Percentiles rank a stretch among this genome's conserved stretches.
Conservation (phyloP, 2,329 filamentous ascomycete genomes). For the Pseudogymnoascus sp. region DNA sequence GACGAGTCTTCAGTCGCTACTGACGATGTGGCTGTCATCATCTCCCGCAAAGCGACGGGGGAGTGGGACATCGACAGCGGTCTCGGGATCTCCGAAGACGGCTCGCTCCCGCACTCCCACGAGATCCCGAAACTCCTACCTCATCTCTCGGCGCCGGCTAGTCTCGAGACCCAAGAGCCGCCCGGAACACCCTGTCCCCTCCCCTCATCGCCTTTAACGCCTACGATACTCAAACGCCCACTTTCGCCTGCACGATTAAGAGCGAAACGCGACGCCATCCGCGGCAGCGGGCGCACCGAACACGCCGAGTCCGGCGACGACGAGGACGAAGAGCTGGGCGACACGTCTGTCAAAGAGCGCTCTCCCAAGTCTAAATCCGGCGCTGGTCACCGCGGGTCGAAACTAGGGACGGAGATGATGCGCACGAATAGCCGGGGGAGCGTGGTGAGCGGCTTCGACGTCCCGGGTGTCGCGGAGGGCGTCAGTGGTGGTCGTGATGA, state of each 20-base stretch:
- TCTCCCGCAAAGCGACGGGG: conserved; percentile 63
- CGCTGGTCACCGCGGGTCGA: conserved; percentile 63
- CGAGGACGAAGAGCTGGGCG: conserved; percentile 83
- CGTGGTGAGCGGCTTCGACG: conserved; percentile 34
- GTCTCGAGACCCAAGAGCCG: conserved; percentile 38
- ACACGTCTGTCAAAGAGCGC: conserved; percentile 33
- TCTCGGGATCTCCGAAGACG: conserved; percentile 58
- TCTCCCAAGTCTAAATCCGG: conserved; percentile 44
- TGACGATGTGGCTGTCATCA: conserved; percentile 69
- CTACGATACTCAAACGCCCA: conserved; percentile 38
- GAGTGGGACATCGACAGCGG: conserved; percentile 69
- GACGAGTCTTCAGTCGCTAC: conserved; percentile 71
- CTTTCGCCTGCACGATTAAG: conserved; percentile 66
- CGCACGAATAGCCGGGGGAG: conserved; percentile 90
- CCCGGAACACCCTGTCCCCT: conserved; percentile 23
- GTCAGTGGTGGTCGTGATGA: conserved; percentile 22
- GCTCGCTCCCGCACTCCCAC: background rate
- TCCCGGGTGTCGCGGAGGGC: conserved; percentile 17
- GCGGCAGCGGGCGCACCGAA: conserved; percentile 62
- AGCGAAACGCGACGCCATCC: conserved; percentile 61
- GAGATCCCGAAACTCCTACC: conserved; percentile 47
- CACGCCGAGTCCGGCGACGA: conserved; percentile 85
- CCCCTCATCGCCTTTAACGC: background rate
- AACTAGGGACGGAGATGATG: conserved; percentile 96
- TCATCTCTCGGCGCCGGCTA: conserved; percentile 56